Evolutionary conservation across 768 basidiomycete species (phyloP).

Genomic region (Sarcomyxa edulis): DNA sequence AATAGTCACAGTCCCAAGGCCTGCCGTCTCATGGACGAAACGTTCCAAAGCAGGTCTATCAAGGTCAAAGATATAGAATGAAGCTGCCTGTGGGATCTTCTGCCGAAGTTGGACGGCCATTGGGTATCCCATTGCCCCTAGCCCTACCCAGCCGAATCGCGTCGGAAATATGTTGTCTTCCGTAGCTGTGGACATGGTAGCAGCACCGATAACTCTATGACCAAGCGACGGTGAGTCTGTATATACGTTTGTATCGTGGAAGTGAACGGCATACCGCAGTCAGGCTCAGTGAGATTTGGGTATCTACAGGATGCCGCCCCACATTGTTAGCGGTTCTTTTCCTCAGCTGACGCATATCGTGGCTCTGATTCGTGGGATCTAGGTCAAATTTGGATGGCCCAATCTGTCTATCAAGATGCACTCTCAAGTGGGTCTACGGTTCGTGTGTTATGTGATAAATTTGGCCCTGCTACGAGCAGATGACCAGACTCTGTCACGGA

Average conservation of each 20-base stretch:
- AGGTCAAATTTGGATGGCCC: too few species aligned
- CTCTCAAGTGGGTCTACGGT: too few species aligned
- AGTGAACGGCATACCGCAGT: background rate
- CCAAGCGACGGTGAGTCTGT: background rate
- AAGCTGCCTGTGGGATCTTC: slow-evolving; percentile 19
- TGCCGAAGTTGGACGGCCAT: slow-evolving; percentile 32
- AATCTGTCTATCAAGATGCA: too few species aligned
- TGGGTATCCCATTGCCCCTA: slow-evolving; percentile 40
- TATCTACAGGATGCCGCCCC: too few species aligned
- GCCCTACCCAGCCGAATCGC: slow-evolving; percentile 33
- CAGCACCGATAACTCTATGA: background rate
- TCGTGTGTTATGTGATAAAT: too few species aligned
- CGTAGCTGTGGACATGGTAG: slow-evolving; percentile 10
- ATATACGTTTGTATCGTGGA: background rate
- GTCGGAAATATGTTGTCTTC: slow-evolving; percentile 15
- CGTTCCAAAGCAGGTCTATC: slow-evolving; percentile 18
- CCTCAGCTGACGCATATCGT: too few species aligned
- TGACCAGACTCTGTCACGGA: too few species aligned
- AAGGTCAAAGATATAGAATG: slow-evolving; percentile 30
- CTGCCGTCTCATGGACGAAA: slow-evolving; percentile 18
- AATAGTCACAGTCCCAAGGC: slow-evolving; percentile 13
- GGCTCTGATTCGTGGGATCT: too few species aligned
- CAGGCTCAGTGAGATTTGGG: background rate
- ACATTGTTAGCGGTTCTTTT: too few species aligned
- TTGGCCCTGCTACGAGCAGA: too few species aligned